These are phyloP conservation scores for Elaeis oleifera DNA, from an alignment of 202 grass and related monocot species.

Conservation along the genomic window DNA sequence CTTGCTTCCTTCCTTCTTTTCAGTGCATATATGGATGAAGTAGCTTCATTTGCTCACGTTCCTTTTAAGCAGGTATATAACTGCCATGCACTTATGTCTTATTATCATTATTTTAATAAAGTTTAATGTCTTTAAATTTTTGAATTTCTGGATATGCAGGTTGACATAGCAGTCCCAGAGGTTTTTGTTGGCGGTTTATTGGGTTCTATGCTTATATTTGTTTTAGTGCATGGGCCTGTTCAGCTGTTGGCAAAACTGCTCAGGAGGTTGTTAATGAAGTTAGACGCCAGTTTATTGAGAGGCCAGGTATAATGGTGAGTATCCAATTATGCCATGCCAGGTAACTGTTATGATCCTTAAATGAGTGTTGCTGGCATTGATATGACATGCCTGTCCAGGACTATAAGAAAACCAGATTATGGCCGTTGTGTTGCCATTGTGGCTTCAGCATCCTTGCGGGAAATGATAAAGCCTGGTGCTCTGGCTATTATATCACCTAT, in stretches of 20 bases:
- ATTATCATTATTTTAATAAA: neutral
- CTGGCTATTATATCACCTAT: slow-evolving; percentile 96
- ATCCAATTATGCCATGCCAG: neutral
- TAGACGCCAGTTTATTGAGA: slow-evolving; percentile 97
- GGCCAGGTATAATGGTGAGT: slow-evolving; percentile 98
- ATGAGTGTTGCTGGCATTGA: slow-evolving; percentile 15
- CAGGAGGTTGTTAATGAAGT: slow-evolving; percentile 99
- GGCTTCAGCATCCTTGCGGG: slow-evolving; percentile 87
- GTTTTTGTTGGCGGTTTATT: slow-evolving; percentile 95
- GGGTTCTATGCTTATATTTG: slow-evolving; percentile 98
- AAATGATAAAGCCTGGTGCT: slow-evolving; percentile 95
- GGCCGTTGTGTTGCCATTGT: slow-evolving; percentile 98
- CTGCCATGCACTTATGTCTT: neutral
- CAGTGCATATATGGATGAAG: slow-evolving; percentile 99
- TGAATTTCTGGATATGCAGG: slow-evolving; percentile 42
- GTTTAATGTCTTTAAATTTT: neutral
- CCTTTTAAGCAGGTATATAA: slow-evolving; percentile 77
- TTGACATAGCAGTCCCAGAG: slow-evolving; percentile 95
- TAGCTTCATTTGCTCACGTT: slow-evolving; percentile 69
- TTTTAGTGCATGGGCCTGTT: slow-evolving; percentile 98
- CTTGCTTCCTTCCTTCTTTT: slow-evolving; percentile 97
- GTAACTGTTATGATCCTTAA: slow-evolving; percentile 9
- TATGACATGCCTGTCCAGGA: slow-evolving; percentile 36
- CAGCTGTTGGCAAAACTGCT: slow-evolving; percentile 97
- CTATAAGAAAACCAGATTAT: slow-evolving; percentile 96